phyloP scores from a whole-genome alignment of 768 basidiomycete genomes.

The Pleurotus salmoneostramineus region DNA sequence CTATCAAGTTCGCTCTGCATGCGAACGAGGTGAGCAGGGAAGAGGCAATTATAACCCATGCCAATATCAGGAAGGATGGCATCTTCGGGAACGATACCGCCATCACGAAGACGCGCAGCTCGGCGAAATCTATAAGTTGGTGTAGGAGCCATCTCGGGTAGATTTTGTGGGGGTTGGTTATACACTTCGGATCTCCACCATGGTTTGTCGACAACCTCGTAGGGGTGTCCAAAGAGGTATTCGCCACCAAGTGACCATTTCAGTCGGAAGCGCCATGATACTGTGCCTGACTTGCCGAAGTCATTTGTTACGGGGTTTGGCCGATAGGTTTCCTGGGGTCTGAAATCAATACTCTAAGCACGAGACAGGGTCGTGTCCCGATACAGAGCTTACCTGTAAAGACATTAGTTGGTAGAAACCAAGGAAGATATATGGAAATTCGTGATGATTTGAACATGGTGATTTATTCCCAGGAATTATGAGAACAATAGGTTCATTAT shows the following conservation, averaged over 20 bases:
- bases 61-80: not conserved
- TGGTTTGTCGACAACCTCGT: not conserved
- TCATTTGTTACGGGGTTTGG: not conserved
- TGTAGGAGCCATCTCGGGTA: not conserved
- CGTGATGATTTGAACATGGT: not conserved
- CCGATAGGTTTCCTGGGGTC: not conserved
- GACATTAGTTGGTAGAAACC: not conserved
- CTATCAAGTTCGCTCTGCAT: not conserved
- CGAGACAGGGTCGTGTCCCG: not conserved
- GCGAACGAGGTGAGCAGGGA: not conserved
- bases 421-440: not conserved
- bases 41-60: not conserved
- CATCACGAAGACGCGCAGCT: not conserved
- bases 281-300: not conserved
- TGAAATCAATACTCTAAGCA: not conserved
- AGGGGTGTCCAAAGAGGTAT: not conserved
- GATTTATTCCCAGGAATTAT: not conserved
- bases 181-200: not conserved
- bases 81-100: not conserved
- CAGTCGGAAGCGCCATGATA: slow-evolving; percentile 1
- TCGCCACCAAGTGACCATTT: slow-evolving; percentile 1
- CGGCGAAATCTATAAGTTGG: not conserved
- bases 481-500: not conserved
- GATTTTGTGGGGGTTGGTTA: not conserved
- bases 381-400: not conserved